Evolutionary conservation across 768 basidiomycete genomes (phyloP), one percentile per base, ranked within the genome.

Genomic region (Hygrocybe coccinea): DNA sequence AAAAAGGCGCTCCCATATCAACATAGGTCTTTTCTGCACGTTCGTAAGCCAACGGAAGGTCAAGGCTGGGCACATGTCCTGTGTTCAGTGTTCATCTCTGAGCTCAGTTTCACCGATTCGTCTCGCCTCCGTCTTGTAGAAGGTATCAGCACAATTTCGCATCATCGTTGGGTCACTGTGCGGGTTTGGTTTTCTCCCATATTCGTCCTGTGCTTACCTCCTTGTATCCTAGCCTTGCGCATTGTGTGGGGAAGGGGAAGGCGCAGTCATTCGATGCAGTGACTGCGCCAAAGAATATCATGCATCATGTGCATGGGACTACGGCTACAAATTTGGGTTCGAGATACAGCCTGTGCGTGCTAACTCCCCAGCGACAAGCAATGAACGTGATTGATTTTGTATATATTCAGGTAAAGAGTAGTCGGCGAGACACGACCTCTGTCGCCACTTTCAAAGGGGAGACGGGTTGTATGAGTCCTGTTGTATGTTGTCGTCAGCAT

Each of bases 61-160:
- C 87, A 91, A 68, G 86, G 88, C 54, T 97, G 94, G 94, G 85
- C 85, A 0, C 95, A 98, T 67, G 77, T 94, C 33, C 71, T 97
- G 3, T 98, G 95, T 73, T 83, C 94, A 2, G 83, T 90, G 1
- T 97, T 92, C 72, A 82, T 85, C 25, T 86, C 87, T 3, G 95
- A 97, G 63, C 72, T 94, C n/a, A 78, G 73, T 3, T 95, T 89
- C 67, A 85, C 89, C 21, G 88, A 95, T 62, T 82, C 90, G 0
- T 66, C 75, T 5, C 80, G 80, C 12, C 74, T 97, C 44, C 83
- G 86, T 36, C 70, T 86, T n/a, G 89, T 89, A 6, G 95, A 98
- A 70, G 93, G 91, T 24, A 77, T 97, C 51, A 89, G 84, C 60
- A 81, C 80, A 2, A 80, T 97, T 37, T 75, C 85, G 37, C 74